These are phyloP conservation scores for Pseudoneurospora amorphoporcata DNA, from an alignment of 495 filamentous ascomycete genomes.

Conservation along the genomic window DNA sequence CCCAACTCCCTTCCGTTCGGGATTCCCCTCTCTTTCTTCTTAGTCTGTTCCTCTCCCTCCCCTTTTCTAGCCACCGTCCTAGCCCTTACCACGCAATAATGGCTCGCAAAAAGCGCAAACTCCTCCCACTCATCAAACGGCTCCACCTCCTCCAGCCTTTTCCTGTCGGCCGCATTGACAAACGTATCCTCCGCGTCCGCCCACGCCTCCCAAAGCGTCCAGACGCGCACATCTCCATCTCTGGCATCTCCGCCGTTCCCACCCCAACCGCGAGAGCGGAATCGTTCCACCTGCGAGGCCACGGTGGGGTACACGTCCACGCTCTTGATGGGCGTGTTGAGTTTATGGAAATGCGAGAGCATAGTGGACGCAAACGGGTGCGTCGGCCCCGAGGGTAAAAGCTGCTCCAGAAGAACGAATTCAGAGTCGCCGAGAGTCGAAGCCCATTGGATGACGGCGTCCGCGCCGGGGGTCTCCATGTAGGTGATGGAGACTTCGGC, in stretches of 20 bases:
- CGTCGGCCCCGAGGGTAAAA: conserved; percentile 60
- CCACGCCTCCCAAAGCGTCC: conserved; percentile 74
- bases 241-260: conserved; percentile 28
- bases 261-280: conserved; percentile 54
- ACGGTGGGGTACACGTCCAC: conserved; percentile 60
- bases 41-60: not conserved
- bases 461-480: conserved; percentile 68
- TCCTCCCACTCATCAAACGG: conserved; percentile 97
- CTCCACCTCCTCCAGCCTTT: conserved; percentile 54
- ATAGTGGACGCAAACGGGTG: conserved; percentile 86
- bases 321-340: conserved; percentile 64
- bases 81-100: conserved; percentile 77
- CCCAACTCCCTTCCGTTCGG: not conserved
- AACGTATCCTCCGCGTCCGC: conserved; percentile 51
- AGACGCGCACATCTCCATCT: conserved; percentile 32
- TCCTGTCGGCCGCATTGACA: conserved; percentile 44
- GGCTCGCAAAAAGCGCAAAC: conserved; percentile 72
- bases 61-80: conserved; percentile 6
- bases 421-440: conserved; percentile 52
- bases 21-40: not conserved
- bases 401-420: conserved; percentile 87
- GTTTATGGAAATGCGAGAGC: conserved; percentile 73
- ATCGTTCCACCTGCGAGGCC: conserved; percentile 53
- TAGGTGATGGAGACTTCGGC: conserved; percentile 89
- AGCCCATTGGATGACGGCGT: conserved; percentile 64